Conservation (phyloP, 805 yeast species). For the Metschnikowia koreensis region DNA sequence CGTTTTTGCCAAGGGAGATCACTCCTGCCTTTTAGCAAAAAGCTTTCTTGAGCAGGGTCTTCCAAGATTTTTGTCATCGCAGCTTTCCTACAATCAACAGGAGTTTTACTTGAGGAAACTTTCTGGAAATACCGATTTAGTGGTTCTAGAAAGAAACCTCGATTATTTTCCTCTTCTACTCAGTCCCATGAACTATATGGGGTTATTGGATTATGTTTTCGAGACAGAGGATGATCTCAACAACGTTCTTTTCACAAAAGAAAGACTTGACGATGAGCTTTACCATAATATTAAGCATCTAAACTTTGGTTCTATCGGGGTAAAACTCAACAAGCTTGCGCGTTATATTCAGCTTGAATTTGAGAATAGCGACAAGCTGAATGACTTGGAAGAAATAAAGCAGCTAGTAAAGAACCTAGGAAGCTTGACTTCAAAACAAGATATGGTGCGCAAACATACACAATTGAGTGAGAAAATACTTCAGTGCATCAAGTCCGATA, state of each 20-base stretch:
- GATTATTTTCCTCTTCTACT: conserved; percentile 72
- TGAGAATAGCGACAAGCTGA: conserved; percentile 35
- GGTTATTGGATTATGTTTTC: conserved; percentile 73
- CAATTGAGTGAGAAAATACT: conserved; percentile 66
- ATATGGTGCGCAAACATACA: conserved; percentile 69
- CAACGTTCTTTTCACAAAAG: conserved; percentile 7
- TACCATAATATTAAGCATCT: conserved; percentile 54
- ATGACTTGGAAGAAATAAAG: conserved; percentile 51
- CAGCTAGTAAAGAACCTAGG: conserved; percentile 69
- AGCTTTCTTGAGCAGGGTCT: conserved; percentile 33
- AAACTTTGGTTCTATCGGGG: conserved; percentile 81
- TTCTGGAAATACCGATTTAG: conserved; percentile 60
- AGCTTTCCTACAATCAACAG: conserved; percentile 35
- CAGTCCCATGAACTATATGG: conserved; percentile 78
- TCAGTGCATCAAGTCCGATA: conserved; percentile 36
- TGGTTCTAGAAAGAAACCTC: conserved; percentile 74
- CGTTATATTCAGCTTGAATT: conserved; percentile 66
- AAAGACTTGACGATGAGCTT: conserved; percentile 46
- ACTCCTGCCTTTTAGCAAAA: conserved; percentile 49
- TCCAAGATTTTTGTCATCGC: conserved; percentile 36
- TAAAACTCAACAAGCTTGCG: conserved; percentile 66
- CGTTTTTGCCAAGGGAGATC: conserved; percentile 57
- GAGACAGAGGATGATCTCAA: conserved; percentile 42
- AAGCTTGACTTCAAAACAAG: conserved; percentile 64
- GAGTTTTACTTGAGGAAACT: conserved; percentile 35